Evolutionary conservation across 116 monocot species (phyloP), one percentile per base, ranked within the genome.

Genomic region (Papilionanthe hybrid): DNA sequence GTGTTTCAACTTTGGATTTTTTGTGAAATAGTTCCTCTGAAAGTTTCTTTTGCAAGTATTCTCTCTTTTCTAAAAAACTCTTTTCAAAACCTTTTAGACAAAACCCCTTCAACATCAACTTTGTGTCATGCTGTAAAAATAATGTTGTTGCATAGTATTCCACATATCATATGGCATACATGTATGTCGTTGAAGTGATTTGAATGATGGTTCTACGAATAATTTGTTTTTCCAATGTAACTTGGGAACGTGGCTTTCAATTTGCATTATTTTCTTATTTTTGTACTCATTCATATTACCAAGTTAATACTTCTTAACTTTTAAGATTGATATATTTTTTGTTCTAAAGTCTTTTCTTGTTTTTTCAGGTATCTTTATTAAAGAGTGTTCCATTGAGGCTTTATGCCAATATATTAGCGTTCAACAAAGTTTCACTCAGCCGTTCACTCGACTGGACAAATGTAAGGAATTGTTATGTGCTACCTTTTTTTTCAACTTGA

Each of bases 371-470:
- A 15, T 89, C 82, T 66, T 25, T 97, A 55, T 82, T 97, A 69
- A 97, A 97, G 84, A 91, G 92, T 65, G 78, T 87, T 50, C 92
- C 92, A 28, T 78, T 97, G 80, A 91, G 97, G 23, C 68, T 89
- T 27, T 91, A 85, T 85, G 94, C 86, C 60, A 94, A 75, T 75
- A 56, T 42, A 19, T 85, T 97, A 85, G 85, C 91, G 27, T 90
- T 91, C 78, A 86, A 88, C 19, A 78, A 83, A 76, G 28, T 79
- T 66, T 83, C 97, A 49, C 68, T 82, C 19, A n/a, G 32, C 17
- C 71, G 79, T 20, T 84, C 68, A 9, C 57, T 91, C 75, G 94
- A 94, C 67, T 88, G 88, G 90, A 77, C 80, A 37, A 92, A 94
- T 63, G 97, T 97, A 84, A 89, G 95, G 32, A 78, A 44, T 57